Evolutionary conservation across 2,329 filamentous ascomycete species (phyloP).

Genomic region (Ascochyta fabae): DNA sequence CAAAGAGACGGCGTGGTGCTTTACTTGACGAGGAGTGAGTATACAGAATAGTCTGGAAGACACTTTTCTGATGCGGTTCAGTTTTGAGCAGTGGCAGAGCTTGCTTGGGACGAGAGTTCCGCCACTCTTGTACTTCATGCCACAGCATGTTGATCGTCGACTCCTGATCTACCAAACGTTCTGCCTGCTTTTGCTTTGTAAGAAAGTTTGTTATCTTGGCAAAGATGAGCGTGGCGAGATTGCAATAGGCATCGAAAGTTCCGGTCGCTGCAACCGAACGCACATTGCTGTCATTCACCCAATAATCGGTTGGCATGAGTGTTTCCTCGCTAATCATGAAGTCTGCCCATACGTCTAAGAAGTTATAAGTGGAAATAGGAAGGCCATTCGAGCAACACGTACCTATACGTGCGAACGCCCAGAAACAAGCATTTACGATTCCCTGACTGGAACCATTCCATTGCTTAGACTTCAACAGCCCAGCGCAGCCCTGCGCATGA

Average conservation of each 20-base stretch:
- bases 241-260: constrained; percentile 4
- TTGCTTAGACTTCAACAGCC: neutral
- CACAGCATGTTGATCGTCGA: neutral
- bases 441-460: constrained; percentile 1
- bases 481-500: neutral
- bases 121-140: constrained; percentile 5
- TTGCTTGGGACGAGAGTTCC: neutral
- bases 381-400: neutral
- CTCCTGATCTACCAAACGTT: neutral
- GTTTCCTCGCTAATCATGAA: constrained; percentile 1
- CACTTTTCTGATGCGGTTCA: neutral
- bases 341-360: constrained; percentile 1
- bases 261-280: neutral
- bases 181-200: neutral
- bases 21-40: constrained; percentile 2
- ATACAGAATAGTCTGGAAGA: neutral
- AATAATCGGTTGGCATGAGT: constrained; percentile 2
- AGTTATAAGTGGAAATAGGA: neutral
- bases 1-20: neutral
- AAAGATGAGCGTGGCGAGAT: constrained; percentile 3
- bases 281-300: neutral
- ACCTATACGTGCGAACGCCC: constrained; percentile 8
- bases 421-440: constrained; percentile 4
- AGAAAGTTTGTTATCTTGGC: constrained; percentile 1
- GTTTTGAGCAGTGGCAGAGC: neutral